Base-by-base conservation (phyloP, 2,329 filamentous ascomycete genomes). In the Aureobasidium subglaciale region DNA sequence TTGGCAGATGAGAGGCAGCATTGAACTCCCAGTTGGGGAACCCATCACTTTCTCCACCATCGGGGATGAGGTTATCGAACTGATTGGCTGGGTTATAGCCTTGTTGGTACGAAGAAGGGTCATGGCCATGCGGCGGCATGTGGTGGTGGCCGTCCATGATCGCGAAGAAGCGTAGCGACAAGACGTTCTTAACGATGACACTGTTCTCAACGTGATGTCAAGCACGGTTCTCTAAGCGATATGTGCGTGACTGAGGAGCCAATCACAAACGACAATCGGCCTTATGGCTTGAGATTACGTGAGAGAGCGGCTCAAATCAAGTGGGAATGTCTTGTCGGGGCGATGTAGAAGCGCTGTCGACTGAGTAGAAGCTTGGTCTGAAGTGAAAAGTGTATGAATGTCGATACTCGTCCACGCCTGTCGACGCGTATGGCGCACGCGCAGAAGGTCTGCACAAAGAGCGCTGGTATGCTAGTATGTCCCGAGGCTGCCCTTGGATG, bases 81-180 rank as follows among this genome's bases (percentile, higher is more conserved):
- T 41, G 37, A 62, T 67, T 61, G 46, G 59, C 37, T 34, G 38
- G 18, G 20, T 43, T 54, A 43, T 34, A 54, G 22, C 50, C 62
- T 57, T 63, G 65, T 48, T 62, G 58, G 29, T 62, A 65, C 16
- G 49, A 41, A 5, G 50, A 54, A 43, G 50, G 27, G 2, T 59
- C 65, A 57, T 65, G 63, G 59, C 64, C 59, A 59, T 56, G 58
- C 40, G 56, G 59, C 29, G 59, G 58, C 53, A 62, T 57, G 56
- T 67, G 65, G 61, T 59, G 56, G 18, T 52, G 58, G 27, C 40
- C 54, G 45, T 55, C 57, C 50, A 55, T 55, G 25, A 22, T 41
- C 27, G 56, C 41, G 15, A 53, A 16, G 24, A 32, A 41, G 46
- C 13, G 30, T 16, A 30, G 13, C 29, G 29, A 30, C 29, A 35